phyloP scores from a whole-genome alignment of 2,329 filamentous ascomycete species.

The Catunica adiposa region DNA sequence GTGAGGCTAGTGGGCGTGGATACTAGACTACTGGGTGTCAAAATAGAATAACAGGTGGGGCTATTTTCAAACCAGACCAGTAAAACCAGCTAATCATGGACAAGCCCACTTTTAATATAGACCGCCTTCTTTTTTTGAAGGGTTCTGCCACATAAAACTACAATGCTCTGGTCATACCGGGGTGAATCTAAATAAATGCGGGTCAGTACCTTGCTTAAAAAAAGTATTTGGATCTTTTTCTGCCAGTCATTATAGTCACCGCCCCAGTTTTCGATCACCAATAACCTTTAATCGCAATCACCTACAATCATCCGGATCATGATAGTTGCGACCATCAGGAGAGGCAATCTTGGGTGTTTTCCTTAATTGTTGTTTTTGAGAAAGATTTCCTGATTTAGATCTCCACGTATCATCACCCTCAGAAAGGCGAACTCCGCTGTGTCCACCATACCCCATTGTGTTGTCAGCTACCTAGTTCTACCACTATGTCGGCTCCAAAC shows the following conservation, averaged over 20 bases:
- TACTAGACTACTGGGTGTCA: background rate
- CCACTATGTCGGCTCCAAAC: slow-evolving; percentile 4
- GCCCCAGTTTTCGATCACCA: slow-evolving; percentile 1
- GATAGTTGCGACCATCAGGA: background rate
- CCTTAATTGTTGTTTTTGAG: background rate
- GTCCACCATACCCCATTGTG: background rate
- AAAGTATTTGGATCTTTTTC: slow-evolving; percentile 1
- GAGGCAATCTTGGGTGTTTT: background rate
- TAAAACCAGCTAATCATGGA: background rate
- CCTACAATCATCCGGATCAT: background rate
- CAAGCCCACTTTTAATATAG: background rate
- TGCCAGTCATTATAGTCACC: slow-evolving; percentile 4
- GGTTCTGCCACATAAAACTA: background rate
- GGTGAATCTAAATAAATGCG: slow-evolving; percentile 6
- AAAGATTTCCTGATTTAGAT: background rate
- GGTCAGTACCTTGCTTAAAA: slow-evolving; percentile 1
- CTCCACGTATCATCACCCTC: background rate
- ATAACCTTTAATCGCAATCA: background rate
- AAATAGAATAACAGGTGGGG: background rate
- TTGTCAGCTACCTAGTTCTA: background rate
- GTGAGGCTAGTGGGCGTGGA: background rate
- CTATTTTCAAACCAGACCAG: background rate
- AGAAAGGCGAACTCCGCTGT: background rate
- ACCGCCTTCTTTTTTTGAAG: slow-evolving; percentile 2
- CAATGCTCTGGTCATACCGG: background rate